A percentile compares a stretch with the other conserved stretches of the same genome.
phyloP scores from a whole-genome alignment of 2,329 filamentous ascomycete genomes.

The Clonostachys rhizophaga region DNA sequence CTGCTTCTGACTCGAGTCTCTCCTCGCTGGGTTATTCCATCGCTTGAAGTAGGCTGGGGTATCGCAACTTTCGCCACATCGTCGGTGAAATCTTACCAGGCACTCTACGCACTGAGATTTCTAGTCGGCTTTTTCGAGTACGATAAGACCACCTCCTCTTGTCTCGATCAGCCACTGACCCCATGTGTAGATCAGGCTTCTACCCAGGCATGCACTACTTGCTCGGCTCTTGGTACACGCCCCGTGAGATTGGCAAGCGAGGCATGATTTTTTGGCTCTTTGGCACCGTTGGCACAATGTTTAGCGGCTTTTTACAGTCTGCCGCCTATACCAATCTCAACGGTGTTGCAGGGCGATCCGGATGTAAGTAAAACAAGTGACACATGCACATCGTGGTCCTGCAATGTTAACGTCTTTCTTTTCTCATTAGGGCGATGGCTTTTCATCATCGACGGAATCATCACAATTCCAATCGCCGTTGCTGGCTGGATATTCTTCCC shows the following conservation, averaged over 20 bases:
- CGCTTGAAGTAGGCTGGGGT: constrained; percentile 13
- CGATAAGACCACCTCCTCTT: constrained; percentile 14
- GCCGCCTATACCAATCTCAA: constrained; percentile 29
- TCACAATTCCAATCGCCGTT: constrained; percentile 46
- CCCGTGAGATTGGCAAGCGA: constrained; percentile 49
- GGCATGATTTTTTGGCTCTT: constrained; percentile 53
- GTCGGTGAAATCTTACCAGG: constrained; percentile 12
- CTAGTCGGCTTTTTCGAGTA: constrained; percentile 15
- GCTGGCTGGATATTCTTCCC: constrained; percentile 46
- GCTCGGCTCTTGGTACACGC: constrained; percentile 45
- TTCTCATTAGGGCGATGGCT: constrained; percentile 34
- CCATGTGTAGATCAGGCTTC: constrained; percentile 21
- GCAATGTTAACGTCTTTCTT: not conserved
- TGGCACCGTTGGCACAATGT: constrained; percentile 51
- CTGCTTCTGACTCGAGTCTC: constrained; percentile 18
- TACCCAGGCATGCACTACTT: constrained; percentile 23
- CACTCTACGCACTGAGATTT: constrained; percentile 13
- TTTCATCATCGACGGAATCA: constrained; percentile 40
- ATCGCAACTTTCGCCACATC: constrained; percentile 17
- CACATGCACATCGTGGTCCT: too few species aligned
- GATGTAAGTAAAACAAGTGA: not conserved
- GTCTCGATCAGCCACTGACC: constrained; percentile 13
- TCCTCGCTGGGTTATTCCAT: constrained; percentile 25
- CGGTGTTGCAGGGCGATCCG: constrained; percentile 32
- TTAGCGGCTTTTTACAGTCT: constrained; percentile 48